Evolutionary conservation across 192 early-diverging fungal genomes (phyloP).

Genomic region (Paraglomus occultum): DNA sequence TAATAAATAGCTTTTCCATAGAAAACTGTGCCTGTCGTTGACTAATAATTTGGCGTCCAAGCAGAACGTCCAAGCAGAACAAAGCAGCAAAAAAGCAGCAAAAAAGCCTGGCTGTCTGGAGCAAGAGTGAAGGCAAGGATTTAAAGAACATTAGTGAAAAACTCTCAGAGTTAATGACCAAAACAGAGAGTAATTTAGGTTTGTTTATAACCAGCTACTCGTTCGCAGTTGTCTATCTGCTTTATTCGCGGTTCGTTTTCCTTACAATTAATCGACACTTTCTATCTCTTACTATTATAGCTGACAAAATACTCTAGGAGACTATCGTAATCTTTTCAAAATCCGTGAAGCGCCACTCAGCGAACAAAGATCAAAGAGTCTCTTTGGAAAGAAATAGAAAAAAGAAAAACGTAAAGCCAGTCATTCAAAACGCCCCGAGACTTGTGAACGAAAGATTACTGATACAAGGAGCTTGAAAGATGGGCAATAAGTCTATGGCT

Average conservation of each 20-base stretch:
- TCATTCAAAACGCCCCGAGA: slow-evolving; percentile 19
- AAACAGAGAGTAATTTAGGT: slow-evolving; percentile 9
- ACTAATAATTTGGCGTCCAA: no score
- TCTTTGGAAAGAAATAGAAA: slow-evolving; percentile 25
- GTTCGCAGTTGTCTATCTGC: not conserved
- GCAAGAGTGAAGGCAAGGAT: no score
- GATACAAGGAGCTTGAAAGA: slow-evolving; percentile 15
- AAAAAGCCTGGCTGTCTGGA: no score
- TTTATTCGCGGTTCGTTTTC: not conserved
- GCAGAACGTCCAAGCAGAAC: no score
- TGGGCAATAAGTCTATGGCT: slow-evolving; percentile 11
- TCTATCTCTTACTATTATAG: slow-evolving; percentile 1
- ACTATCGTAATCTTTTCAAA: slow-evolving; percentile 22
- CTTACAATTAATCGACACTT: not conserved
- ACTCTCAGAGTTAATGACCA: not conserved
- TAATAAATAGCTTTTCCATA: no score
- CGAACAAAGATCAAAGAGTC: slow-evolving; percentile 24
- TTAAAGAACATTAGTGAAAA: not conserved
- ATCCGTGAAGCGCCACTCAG: slow-evolving; percentile 3
- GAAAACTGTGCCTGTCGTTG: no score
- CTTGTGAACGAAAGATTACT: slow-evolving; percentile 1
- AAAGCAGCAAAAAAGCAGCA: no score
- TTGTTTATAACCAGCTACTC: not conserved
- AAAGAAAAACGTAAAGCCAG: slow-evolving; percentile 19
- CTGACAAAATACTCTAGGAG: not conserved